A percentile compares a stretch with the other conserved stretches of the same genome.
Evolutionary conservation across 805 yeast species (phyloP).

Genomic region (Monosporozyma siamensis): DNA sequence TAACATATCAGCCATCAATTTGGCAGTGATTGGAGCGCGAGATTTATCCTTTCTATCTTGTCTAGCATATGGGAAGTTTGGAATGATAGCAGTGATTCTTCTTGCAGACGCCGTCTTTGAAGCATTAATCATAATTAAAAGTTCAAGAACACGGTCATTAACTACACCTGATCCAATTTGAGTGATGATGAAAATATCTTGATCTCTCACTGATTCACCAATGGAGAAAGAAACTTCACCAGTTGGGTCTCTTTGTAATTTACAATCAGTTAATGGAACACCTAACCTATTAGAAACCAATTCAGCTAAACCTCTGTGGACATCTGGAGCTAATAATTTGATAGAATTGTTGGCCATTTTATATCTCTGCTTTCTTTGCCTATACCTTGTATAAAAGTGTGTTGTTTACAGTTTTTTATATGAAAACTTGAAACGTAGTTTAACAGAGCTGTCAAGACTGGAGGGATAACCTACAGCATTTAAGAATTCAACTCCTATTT

Average conservation of each 20-base stretch:
- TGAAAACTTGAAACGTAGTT: too few species aligned
- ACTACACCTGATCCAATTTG: conserved; percentile 74
- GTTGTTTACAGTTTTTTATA: too few species aligned
- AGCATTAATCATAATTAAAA: conserved; percentile 70
- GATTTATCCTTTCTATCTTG: conserved; percentile 81
- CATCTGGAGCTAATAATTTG: conserved; percentile 58
- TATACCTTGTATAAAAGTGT: neutral
- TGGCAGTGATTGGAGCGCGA: conserved; percentile 80
- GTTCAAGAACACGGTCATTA: conserved; percentile 65
- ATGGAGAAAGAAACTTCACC: conserved; percentile 70
- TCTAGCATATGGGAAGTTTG: conserved; percentile 82
- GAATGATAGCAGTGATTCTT: conserved; percentile 72
- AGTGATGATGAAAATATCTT: conserved; percentile 69
- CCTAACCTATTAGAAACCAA: conserved; percentile 58
- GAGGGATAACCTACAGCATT: conserved; percentile 1
- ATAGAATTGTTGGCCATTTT: conserved; percentile 64
- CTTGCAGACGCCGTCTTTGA: conserved; percentile 78
- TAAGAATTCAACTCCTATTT: neutral
- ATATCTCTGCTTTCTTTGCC: neutral
- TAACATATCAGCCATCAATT: conserved; percentile 72
- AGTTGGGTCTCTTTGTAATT: conserved; percentile 55
- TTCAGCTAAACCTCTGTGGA: conserved; percentile 60
- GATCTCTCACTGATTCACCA: conserved; percentile 78
- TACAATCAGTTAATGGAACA: conserved; percentile 49
- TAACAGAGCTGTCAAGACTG: neutral